Evolutionary conservation across 768 basidiomycete genomes (phyloP).

Genomic region (Tylopilus felleus): DNA sequence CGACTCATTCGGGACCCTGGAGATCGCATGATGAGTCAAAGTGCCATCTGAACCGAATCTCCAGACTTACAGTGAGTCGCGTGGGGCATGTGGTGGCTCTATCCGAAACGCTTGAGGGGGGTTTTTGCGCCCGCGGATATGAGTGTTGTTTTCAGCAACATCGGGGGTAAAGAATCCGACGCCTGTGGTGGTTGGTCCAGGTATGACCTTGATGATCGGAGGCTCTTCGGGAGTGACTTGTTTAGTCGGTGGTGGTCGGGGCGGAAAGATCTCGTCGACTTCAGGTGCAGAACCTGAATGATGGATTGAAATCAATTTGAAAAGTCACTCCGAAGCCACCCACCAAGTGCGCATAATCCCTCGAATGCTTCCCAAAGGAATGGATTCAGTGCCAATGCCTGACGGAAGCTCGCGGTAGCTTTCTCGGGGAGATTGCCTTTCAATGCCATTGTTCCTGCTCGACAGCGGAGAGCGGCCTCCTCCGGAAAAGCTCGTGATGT

Average conservation of each 20-base stretch:
- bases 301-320: conserved; percentile 10
- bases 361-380: conserved; percentile 93
- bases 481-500: conserved; percentile 62
- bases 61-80: conserved; percentile 59
- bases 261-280: conserved; percentile 70
- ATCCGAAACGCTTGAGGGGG: conserved; percentile 56
- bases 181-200: conserved; percentile 56
- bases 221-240: conserved; percentile 51
- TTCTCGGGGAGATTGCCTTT: conserved; percentile 76
- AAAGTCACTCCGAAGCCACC: conserved; percentile 18
- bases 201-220: conserved; percentile 34
- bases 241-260: conserved; percentile 54
- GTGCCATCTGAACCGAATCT: not conserved
- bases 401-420: conserved; percentile 67
- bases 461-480: conserved; percentile 71
- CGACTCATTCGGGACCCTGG: conserved; percentile 56
- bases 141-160: conserved; percentile 48
- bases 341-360: conserved; percentile 78
- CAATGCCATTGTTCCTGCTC: conserved; percentile 69
- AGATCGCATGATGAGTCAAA: conserved; percentile 6
- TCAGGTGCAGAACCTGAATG: conserved; percentile 62
- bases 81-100: conserved; percentile 45
- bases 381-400: conserved; percentile 70
- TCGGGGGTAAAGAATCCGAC: conserved; percentile 79
- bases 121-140: conserved; percentile 58